A percentile compares a stretch with the other conserved stretches of the same genome.
phyloP scores from a whole-genome alignment of 75 land plant genomes.

The Gnetum montanum region DNA sequence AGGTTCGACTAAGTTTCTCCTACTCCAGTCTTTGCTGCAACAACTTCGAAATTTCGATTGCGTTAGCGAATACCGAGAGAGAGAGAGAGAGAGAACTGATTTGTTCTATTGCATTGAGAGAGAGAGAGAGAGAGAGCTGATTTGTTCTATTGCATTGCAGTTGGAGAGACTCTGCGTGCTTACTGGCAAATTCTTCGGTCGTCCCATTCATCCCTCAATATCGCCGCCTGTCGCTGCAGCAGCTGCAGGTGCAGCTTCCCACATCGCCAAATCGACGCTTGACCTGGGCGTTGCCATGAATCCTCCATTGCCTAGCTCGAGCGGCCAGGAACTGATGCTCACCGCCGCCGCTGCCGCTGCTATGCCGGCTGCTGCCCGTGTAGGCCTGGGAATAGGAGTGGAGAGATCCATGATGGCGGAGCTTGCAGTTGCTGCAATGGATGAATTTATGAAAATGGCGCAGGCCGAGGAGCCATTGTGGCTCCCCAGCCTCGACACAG shows the following conservation, averaged over 20 bases:
- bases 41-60: no score
- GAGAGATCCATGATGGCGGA: conserved; percentile 61
- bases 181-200: conserved; percentile 48
- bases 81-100: background rate
- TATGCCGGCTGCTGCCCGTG: conserved; percentile 1
- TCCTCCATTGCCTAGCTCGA: conserved; percentile 29
- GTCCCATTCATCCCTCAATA: conserved; percentile 28
- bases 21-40: no score
- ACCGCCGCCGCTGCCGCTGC: background rate
- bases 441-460: conserved; percentile 68
- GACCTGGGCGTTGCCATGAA: conserved; percentile 34
- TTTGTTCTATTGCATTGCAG: conserved; percentile 13
- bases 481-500: conserved; percentile 34
- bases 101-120: conserved; percentile 2
- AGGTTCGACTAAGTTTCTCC: conserved; percentile 3
- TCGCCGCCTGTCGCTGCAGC: background rate
- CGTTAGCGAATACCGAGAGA: no score
- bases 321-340: conserved; percentile 11
- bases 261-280: conserved; percentile 30
- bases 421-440: conserved; percentile 78
- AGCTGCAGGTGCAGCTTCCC: conserved; percentile 1
- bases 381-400: conserved; percentile 4
- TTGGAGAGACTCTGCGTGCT: conserved; percentile 33
- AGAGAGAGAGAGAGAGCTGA: background rate
- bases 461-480: conserved; percentile 59